A percentile compares a stretch with the other conserved stretches of the same genome.
phyloP scores from a whole-genome alignment of 176 grass and related monocot species.

The Leersia perrieri region DNA sequence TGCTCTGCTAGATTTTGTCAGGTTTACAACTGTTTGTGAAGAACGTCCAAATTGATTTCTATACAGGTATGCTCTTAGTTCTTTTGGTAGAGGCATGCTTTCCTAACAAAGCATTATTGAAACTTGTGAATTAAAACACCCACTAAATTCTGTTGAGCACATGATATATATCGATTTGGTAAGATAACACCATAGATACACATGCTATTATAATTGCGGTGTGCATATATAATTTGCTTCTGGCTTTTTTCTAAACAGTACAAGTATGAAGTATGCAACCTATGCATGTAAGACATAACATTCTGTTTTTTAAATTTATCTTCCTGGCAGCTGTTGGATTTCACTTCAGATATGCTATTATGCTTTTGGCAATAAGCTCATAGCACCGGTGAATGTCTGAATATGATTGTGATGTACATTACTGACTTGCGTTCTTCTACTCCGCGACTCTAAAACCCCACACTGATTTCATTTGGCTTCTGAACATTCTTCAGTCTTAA shows the following conservation, averaged over 20 bases:
- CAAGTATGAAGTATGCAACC: background rate
- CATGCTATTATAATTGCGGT: background rate
- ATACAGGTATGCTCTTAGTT: background rate
- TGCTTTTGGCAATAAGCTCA: background rate
- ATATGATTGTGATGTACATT: background rate
- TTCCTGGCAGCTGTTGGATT: background rate
- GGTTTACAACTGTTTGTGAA: background rate
- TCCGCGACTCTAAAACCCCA: background rate
- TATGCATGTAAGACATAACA: background rate
- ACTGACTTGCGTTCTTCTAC: background rate
- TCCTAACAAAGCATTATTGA: background rate
- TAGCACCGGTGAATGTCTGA: background rate
- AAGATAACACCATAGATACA: background rate
- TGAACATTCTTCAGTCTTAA: background rate
- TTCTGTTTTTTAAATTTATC: background rate
- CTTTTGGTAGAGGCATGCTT: background rate
- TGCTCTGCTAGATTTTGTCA: background rate
- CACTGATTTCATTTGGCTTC: background rate
- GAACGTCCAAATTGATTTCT: background rate
- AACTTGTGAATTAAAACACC: background rate
- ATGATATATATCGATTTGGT: background rate
- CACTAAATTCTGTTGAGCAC: background rate
- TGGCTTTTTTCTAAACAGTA: conserved; percentile 1
- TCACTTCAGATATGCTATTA: background rate
- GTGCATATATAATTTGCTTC: background rate